A percentile compares a stretch with the other conserved stretches of the same genome.
Evolutionary conservation across 352 stramenopile genomes (phyloP).

Genomic region (Phytopythium chamaehyphon): DNA sequence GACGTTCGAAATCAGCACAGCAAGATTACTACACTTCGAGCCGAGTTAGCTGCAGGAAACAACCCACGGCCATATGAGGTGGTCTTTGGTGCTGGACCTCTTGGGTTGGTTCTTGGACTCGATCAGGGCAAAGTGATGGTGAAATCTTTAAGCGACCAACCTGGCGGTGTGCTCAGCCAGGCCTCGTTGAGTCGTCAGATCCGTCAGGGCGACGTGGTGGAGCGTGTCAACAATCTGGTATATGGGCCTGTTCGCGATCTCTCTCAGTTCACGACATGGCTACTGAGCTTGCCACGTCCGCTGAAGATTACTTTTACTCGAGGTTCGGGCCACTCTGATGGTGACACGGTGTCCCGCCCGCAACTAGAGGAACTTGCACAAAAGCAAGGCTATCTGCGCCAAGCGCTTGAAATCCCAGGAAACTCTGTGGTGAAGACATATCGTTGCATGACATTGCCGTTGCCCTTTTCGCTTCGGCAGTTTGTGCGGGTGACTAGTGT

Average conservation of each 20-base stretch:
- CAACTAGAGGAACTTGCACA: slow-evolving; percentile 19
- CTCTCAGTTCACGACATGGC: slow-evolving; percentile 73
- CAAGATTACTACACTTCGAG: slow-evolving; percentile 21
- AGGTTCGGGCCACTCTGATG: slow-evolving; percentile 10
- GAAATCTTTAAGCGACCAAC: slow-evolving; percentile 74
- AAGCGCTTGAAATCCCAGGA: slow-evolving; percentile 6
- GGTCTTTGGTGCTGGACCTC: slow-evolving; percentile 60
- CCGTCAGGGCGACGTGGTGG: slow-evolving; percentile 62
- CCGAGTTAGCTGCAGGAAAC: slow-evolving; percentile 11
- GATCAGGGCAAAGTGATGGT: slow-evolving; percentile 66
- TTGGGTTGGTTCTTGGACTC: slow-evolving; percentile 71
- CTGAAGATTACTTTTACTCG: slow-evolving; percentile 64
- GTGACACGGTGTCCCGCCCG: slow-evolving; percentile 6
- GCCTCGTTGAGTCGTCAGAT: slow-evolving; percentile 65
- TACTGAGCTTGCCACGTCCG: slow-evolving; percentile 63
- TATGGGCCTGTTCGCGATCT: slow-evolving; percentile 68
- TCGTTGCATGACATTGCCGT: slow-evolving; percentile 22
- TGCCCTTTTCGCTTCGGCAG: slow-evolving; percentile 40
- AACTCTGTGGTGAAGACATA: slow-evolving; percentile 30
- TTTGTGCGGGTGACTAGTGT: slow-evolving; percentile 31
- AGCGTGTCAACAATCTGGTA: slow-evolving; percentile 58
- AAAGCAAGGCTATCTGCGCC: slow-evolving; percentile 15
- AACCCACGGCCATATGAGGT: slow-evolving; percentile 43
- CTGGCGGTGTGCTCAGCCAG: slow-evolving; percentile 61
- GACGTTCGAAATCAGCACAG: slow-evolving; percentile 25